Evolutionary conservation across 2,329 filamentous ascomycete species (phyloP), one percentile per base, ranked within the genome.

Genomic region (Exophiala alcalophila): DNA sequence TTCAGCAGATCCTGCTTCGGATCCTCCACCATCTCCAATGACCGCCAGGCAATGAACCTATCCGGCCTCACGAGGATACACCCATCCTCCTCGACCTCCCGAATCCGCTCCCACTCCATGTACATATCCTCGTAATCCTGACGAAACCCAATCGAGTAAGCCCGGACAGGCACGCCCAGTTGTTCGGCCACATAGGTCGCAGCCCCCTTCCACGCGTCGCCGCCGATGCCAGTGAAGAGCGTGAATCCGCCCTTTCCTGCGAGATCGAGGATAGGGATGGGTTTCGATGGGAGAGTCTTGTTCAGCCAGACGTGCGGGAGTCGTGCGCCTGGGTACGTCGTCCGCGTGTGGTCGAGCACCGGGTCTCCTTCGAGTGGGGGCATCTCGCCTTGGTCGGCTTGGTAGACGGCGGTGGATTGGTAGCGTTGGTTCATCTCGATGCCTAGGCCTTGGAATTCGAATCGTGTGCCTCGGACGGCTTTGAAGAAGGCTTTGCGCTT

Each of bases 281-380:
- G 57, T 5, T 61, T 60, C n/a, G 27, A 19, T 0, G 77, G 71
- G 4, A 66, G 51, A 8, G 63, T 52, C 11, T 65, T 67, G 59
- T 78, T 74, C 7, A 83, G 61, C 80, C 80, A 83, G 1, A 67
- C 78, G 58, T 84, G 80, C 4, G 80, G 80, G 16, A 83, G 60
- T 2, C 78, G 66, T 15, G 66, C 65, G 5, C 80, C 80, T 1
- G 80, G 80, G 52, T 73, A 78, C 4, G 79, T 81, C 23, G 59
- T 70, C 15, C 66, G 65, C 18, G 65, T 58, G 47, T 74, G 63
- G 26, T 69, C 54, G 7, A 69, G 54, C 2, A 72, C 63, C 0
- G 61, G 57, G 48, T 77, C 68, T 5, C 61, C 48, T 16, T 64
- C 52, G 23, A 42, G 27, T 9, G 19, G 18, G 12, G 34, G 29